Conservation (phyloP, 345 rosid species). For the Bruguiera sexangula region DNA sequence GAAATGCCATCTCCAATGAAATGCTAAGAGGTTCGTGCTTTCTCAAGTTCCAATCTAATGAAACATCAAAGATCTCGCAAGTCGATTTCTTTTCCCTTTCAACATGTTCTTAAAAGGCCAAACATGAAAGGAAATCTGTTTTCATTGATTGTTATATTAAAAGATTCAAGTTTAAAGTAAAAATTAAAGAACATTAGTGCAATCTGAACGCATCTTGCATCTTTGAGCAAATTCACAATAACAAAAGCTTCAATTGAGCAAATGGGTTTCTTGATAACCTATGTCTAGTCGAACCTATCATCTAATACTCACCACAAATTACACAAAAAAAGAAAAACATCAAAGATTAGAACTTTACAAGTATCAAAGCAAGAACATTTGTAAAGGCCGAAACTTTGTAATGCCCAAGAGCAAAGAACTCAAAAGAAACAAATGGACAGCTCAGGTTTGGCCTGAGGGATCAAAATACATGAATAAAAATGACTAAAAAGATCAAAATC, state of each 20-base stretch:
- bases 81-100: background rate
- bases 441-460: background rate
- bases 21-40: background rate
- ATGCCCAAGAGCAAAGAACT: background rate
- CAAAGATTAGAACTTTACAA: background rate
- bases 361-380: background rate
- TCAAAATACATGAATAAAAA: background rate
- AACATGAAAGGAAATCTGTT: background rate
- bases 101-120: background rate
- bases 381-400: background rate
- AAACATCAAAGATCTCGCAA: background rate
- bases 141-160: background rate
- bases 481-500: background rate
- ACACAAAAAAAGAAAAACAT: background rate
- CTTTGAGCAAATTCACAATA: background rate
- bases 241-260: background rate
- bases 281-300: background rate
- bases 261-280: background rate
- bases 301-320: background rate
- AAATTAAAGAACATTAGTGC: background rate
- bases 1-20: too few relatives aligned
- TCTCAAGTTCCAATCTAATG: conserved; percentile 1
- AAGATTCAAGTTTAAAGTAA: background rate
- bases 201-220: background rate
- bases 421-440: background rate